A percentile compares a stretch with the other conserved stretches of the same genome.
Conservation (phyloP, 2,329 filamentous ascomycete genomes). For the Paraphaeosphaeria minitans region DNA sequence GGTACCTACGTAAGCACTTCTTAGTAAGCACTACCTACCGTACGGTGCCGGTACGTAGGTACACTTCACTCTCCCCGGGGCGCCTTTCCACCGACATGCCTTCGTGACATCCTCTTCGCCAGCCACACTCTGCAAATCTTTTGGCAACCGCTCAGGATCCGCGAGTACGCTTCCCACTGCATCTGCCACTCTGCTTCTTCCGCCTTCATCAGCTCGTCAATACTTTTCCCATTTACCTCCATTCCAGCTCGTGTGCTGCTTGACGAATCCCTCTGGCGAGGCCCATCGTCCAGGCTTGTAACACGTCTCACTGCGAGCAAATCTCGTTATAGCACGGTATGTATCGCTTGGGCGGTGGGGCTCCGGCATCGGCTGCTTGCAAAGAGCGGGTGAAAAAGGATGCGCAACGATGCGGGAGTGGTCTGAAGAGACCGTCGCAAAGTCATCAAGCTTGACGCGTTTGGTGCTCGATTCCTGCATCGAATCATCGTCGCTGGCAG, state of each 20-base stretch:
- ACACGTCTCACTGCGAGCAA: neutral
- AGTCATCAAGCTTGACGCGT: neutral
- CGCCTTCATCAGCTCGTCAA: neutral
- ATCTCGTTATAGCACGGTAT: too few species aligned
- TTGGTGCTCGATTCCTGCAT: neutral
- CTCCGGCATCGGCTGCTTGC: neutral
- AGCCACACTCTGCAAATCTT: neutral
- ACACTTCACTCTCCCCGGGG: too few species aligned
- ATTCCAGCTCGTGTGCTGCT: neutral
- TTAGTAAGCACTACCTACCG: neutral
- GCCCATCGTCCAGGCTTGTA: neutral
- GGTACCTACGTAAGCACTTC: neutral
- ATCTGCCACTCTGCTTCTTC: neutral
- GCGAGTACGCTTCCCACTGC: neutral
- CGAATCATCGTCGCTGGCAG: too few species aligned
- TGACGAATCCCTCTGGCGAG: neutral
- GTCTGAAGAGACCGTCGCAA: neutral
- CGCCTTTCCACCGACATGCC: neutral
- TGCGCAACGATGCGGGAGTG: neutral
- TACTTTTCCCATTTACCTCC: neutral
- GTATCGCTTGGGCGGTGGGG: neutral
- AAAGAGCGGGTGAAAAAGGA: neutral
- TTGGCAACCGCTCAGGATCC: neutral
- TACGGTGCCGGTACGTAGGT: too few species aligned
- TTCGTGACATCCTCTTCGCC: neutral